Conservation (phyloP, 1,284 basidiomycete species). For the Stereum hirsutum region DNA sequence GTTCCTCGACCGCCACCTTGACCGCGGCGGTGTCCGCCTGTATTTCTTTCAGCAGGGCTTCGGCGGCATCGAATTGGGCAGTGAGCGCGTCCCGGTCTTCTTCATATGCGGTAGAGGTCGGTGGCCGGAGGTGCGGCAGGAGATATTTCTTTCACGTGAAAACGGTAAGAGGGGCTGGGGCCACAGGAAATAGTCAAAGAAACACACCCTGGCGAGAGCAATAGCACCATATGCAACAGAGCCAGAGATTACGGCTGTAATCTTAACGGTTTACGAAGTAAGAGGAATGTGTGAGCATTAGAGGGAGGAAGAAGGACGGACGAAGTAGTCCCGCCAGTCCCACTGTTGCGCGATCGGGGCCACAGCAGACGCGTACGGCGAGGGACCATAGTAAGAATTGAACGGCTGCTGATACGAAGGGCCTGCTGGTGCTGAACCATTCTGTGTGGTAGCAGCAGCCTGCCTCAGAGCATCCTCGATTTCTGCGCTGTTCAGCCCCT, state of each 20-base stretch:
- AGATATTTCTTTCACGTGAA: slow-evolving; percentile 70
- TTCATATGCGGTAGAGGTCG: slow-evolving; percentile 84
- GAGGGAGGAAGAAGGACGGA: slow-evolving; percentile 30
- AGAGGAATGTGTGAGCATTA: not conserved
- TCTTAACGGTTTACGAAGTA: slow-evolving; percentile 38
- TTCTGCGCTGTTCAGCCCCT: slow-evolving; percentile 79
- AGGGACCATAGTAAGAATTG: slow-evolving; percentile 30
- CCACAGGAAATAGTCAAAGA: not conserved
- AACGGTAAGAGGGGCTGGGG: not conserved
- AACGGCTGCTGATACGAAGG: slow-evolving; percentile 26
- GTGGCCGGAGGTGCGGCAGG: slow-evolving; percentile 86
- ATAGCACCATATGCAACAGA: slow-evolving; percentile 85
- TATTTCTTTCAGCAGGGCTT: slow-evolving; percentile 75
- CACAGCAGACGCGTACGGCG: slow-evolving; percentile 27
- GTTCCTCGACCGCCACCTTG: slow-evolving; percentile 71
- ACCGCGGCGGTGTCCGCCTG: slow-evolving; percentile 72
- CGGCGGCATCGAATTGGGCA: slow-evolving; percentile 91
- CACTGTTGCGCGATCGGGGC: slow-evolving; percentile 41
- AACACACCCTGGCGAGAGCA: slow-evolving; percentile 71
- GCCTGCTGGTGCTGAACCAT: slow-evolving; percentile 14
- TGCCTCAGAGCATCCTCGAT: slow-evolving; percentile 83
- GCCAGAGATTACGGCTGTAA: slow-evolving; percentile 90
- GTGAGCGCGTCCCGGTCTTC: slow-evolving; percentile 78
- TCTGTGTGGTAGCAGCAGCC: slow-evolving; percentile 33
- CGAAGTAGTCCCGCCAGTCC: slow-evolving; percentile 96